These are phyloP conservation scores for Monascus purpureus DNA, from an alignment of 495 filamentous ascomycete species.

Conservation along the genomic window DNA sequence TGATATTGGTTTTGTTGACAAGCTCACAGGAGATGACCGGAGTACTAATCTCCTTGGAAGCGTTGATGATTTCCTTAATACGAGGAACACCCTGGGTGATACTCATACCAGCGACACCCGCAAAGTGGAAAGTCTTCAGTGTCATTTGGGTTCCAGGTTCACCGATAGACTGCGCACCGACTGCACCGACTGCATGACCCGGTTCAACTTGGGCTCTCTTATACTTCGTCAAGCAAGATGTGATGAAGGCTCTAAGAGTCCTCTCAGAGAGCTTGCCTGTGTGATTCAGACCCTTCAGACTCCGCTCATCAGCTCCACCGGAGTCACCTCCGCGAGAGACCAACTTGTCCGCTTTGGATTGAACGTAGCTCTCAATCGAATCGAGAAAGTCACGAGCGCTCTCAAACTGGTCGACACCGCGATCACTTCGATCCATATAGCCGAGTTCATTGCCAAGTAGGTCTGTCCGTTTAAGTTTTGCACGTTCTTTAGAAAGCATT, in stretches of 20 bases:
- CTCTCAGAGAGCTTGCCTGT: slow-evolving; percentile 66
- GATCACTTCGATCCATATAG: slow-evolving; percentile 51
- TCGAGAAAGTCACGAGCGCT: slow-evolving; percentile 70
- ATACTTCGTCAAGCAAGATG: slow-evolving; percentile 78
- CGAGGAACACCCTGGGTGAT: slow-evolving; percentile 97
- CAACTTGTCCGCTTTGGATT: slow-evolving; percentile 40
- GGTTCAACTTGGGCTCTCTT: slow-evolving; percentile 79
- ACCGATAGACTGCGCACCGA: slow-evolving; percentile 94
- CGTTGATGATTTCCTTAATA: slow-evolving; percentile 99
- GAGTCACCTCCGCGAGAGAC: slow-evolving; percentile 25
- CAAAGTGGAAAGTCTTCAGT: slow-evolving; percentile 99
- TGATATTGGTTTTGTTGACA: slow-evolving; percentile 50
- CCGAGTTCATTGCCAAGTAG: slow-evolving; percentile 35
- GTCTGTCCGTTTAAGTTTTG: slow-evolving; percentile 47
- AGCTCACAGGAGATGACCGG: slow-evolving; percentile 82
- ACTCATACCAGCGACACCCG: slow-evolving; percentile 97
- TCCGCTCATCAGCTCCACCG: slow-evolving; percentile 23
- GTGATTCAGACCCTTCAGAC: slow-evolving; percentile 41
- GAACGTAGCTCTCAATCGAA: slow-evolving; percentile 57
- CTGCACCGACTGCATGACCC: slow-evolving; percentile 92
- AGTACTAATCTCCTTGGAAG: slow-evolving; percentile 81
- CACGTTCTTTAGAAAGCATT: slow-evolving; percentile 49
- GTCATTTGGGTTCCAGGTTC: slow-evolving; percentile 99
- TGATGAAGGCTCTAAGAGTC: slow-evolving; percentile 62
- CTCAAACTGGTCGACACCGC: slow-evolving; percentile 70